Base-by-base conservation (phyloP, 352 stramenopile genomes). In the Phytophthora kernoviae region DNA sequence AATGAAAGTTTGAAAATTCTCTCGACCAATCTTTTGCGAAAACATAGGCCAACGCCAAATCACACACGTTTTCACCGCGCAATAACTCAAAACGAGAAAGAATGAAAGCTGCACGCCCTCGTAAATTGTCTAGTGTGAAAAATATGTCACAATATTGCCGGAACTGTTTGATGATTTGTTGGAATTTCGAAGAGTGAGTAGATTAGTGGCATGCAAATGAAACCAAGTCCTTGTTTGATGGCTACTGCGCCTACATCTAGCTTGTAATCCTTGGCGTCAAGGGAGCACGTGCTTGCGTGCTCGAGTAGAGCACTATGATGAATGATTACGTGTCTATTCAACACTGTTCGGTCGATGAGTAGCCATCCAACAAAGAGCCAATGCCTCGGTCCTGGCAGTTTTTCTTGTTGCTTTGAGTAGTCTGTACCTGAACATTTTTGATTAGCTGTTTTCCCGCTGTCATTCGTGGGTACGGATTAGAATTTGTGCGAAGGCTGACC, bases 381-480 rank as follows among this genome's bases (percentile, higher is more conserved):
- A 64, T 42, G 21, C 56, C 39, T 40, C 39, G 10, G 21, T 64
- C 37, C 17, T 42, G 18, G 22, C 49, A 54, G 7, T 49, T 54
- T 44, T 39, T n/a, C n/a, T 58, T 64, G n/a, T 40, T 27, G 6
- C 42, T 64, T 43, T 34, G 22, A 18, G 56, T 64, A 1, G 56
- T 34, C 21, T 64, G 30, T 32, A 26, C 46, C 34, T 58, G 56
- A 11, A 46, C 54, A 36, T 54, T 62, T 37, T 44, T 62, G 18
- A 51, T 34, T 18, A 62, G 24, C 37, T 64, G 39, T 27, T 64
- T 58, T n/a, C 58, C 47, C 24, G 26, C 7, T 43, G 22, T 41
- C 2, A 40, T 43, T 11, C 47, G 17, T 15, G 55, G 55, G 45
- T 63, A 45, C 1, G 26, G 17, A 21, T 63, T 63, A 4, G 45